Evolutionary conservation across 2,329 filamentous ascomycete genomes (phyloP).

Genomic region (Allantophomopsis lycopodina): DNA sequence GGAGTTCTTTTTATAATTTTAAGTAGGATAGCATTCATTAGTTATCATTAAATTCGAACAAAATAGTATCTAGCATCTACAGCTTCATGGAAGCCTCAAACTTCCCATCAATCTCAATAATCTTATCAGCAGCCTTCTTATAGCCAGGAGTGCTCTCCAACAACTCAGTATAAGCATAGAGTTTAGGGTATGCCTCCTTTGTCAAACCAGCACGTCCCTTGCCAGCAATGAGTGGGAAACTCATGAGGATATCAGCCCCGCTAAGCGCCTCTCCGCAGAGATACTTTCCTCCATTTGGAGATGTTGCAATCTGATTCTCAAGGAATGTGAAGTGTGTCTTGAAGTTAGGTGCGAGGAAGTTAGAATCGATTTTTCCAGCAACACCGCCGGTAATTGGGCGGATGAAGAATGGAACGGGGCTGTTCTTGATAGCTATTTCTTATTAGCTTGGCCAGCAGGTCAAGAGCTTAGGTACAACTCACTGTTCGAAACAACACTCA

Average conservation of each 20-base stretch:
- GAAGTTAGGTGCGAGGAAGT: constrained; percentile 31
- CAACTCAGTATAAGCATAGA: constrained; percentile 28
- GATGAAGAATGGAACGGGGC: constrained; percentile 54
- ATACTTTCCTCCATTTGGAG: constrained; percentile 31
- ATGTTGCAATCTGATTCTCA: constrained; percentile 30
- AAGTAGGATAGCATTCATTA: no score
- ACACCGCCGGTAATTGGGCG: constrained; percentile 46
- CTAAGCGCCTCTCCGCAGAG: constrained; percentile 33
- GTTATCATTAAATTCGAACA: no score
- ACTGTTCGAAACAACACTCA: constrained; percentile 45
- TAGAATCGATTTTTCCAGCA: constrained; percentile 26
- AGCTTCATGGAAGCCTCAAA: constrained; percentile 10
- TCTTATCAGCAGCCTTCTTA: constrained; percentile 30
- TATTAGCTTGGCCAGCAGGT: neutral
- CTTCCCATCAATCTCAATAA: constrained; percentile 25
- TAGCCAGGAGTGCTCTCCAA: constrained; percentile 28
- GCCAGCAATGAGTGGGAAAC: constrained; percentile 33
- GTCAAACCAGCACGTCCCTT: constrained; percentile 19
- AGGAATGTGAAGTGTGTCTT: constrained; percentile 33
- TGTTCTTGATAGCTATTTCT: constrained; percentile 29
- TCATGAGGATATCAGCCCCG: constrained; percentile 36
- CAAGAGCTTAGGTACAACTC: constrained; percentile 11
- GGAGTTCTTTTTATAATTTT: no score
- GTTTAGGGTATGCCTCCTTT: constrained; percentile 27
- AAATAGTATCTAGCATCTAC: no score